Base-by-base conservation (phyloP, 2,329 filamentous ascomycete species). In the Alternaria metachromatica region DNA sequence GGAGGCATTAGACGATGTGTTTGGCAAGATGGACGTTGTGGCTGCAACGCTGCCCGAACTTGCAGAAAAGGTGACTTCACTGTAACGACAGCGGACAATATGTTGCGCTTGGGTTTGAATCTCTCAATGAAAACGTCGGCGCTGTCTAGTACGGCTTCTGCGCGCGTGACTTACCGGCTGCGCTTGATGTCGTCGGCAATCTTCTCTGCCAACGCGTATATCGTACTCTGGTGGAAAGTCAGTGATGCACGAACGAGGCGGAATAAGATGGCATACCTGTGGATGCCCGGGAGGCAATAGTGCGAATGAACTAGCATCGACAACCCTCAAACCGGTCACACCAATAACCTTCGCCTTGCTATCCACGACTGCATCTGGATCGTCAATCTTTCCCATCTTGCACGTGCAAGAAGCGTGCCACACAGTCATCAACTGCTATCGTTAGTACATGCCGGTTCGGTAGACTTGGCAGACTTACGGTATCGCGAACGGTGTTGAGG, bases 21-120 rank as follows among this genome's bases (percentile, higher is more conserved):
- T 87, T 78, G 83, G 80, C 0, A 75, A 82, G 65, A 83, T 87
- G 82, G 85, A 87, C 55, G 84, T 87, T 26, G 80, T 83, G 61
- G 82, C 82, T 7, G 82, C 83, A 37, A 79, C 73, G 0, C 71
- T 88, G 48, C 75, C 79, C 1, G 82, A 82, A 12, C 84, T 88
- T 83, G 86, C 85, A 1, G 51, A 55, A 10, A 43, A 26, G 11
- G 30, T 55, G 21, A n/a, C 23, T 20, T 33, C 8, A n/a, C 28
- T 5, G 13, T 18, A 51, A n/a, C 6, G 7, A 21, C 4, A 21
- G 11, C 9, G 6, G n/a, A 21, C 10, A 0, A 15, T 10, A 21
- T 15, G 12, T 48, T 10, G 13, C 45, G 11, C 4, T 25, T 13
- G 13, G 7, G 33, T n/a, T 9, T 37, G 33, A 37, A 37, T 37